Base-by-base conservation (phyloP, 495 filamentous ascomycete species). In the Glutinoglossum americanum region DNA sequence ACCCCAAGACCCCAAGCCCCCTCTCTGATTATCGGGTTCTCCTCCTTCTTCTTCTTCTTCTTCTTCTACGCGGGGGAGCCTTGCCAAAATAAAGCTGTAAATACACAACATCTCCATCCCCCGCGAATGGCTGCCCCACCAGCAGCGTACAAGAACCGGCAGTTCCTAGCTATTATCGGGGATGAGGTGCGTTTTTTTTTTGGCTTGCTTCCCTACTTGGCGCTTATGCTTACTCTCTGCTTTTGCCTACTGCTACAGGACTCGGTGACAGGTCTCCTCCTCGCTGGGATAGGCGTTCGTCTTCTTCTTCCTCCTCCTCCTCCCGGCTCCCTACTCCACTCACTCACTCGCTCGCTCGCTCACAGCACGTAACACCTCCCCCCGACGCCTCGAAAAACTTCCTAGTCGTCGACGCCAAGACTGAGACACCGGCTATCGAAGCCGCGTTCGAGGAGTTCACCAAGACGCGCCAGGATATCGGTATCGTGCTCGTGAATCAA, bases 111-210 rank as follows among this genome's bases (percentile, higher is more conserved):
- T n/a, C n/a, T n/a, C n/a, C n/a, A n/a, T n/a, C n/a, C n/a, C n/a
- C n/a, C n/a, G n/a, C n/a, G n/a, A 41, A 76, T 73, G 68, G 78
- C 81, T 66, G 67, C 77, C 60, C 72, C 78, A 28, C 69, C 79
- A 21, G 75, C 79, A 47, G 74, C 78, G 54, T 84, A 81, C 70
- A 85, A 94, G 73, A 87, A 96, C 71, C 79, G 93, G 62, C 84
- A 97, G 69, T 94, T 99, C 72, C 79, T 97, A 54, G 93, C 92
- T 53, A 89, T 97, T 30, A 97, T 99, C 64, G 90, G 89, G 37
- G 93, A 99, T 71, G 92, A 97, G 81, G 92, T 93, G 67, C 69
- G 19, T 41, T 11, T 28, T 51, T 9, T n/a, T n/a, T n/a, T n/a
- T n/a, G n/a, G n/a, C n/a, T n/a, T n/a, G n/a, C n/a, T n/a, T n/a